Base-by-base conservation (phyloP, 2,329 filamentous ascomycete genomes). In the Phialophora expanda region DNA sequence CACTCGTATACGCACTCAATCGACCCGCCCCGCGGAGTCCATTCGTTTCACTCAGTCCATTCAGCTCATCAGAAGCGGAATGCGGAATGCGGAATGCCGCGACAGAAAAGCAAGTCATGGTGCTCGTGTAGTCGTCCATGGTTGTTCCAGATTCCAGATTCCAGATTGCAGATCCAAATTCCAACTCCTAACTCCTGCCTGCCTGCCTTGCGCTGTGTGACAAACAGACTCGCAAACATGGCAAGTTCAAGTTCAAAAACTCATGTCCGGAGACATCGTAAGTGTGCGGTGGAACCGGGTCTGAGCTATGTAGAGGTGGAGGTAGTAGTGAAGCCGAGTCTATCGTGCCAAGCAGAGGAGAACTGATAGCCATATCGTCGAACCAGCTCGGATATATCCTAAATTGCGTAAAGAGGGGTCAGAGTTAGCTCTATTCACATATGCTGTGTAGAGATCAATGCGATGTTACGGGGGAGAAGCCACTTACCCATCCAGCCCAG, bases 311-410 rank as follows among this genome's bases (percentile, higher is more conserved):
- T n/a, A 51, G 20, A 17, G 22, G 11, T 48, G 9, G 20, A 48
- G 44, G 44, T 20, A 22, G n/a, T 7, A 28, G 28, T 7, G 5
- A 11, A 38, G 34, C 9, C 38, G 38, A 44, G 17, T 17, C 9
- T 8, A 53, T 53, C 22, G 12, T 11, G 53, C 22, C 41, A 14
- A 11, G n/a, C 20, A 4, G 56, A 41, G 14, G 46, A 26, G 11
- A 54, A 48, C 30, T 34, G 48, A 32, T 65, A 65, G 14, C 63
- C 63, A 53, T 56, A 65, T 50, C 46, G 53, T 26, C 34, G 41
- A 34, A 65, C 60, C 20, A 65, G 26, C 14, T 57, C 41, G 9
- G 32, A 44, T 4, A 65, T 26, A 34, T 58, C 46, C 30, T 62
- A 12, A 20, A 44, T 34, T 4, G 22, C 4, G 32, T 34, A 34